Conservation (phyloP, 2,329 filamentous ascomycete species). For the Cercospora beticola region DNA sequence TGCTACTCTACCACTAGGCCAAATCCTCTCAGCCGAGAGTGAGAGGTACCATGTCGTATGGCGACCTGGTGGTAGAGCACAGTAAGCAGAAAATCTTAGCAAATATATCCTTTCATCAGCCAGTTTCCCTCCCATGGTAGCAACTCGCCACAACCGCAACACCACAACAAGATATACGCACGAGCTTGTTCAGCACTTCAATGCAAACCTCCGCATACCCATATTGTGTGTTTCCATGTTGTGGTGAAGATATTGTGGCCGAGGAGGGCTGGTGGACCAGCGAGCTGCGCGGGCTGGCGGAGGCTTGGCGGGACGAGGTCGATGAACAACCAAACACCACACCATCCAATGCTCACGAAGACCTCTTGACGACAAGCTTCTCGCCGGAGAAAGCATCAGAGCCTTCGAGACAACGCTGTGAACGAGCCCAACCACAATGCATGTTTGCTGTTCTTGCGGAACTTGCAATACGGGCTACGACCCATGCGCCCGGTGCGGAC, state of each 20-base stretch:
- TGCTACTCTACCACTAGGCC: neutral
- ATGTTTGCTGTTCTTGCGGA: slow-evolving; percentile 11
- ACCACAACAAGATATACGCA: slow-evolving; percentile 2
- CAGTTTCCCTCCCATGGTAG: slow-evolving; percentile 8
- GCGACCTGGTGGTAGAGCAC: neutral
- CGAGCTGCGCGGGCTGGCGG: neutral
- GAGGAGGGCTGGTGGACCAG: neutral
- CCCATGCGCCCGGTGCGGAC: slow-evolving; percentile 8
- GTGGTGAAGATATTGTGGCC: slow-evolving; percentile 3
- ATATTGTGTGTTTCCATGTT: slow-evolving; percentile 9
- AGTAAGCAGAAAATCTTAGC: neutral
- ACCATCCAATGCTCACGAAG: neutral
- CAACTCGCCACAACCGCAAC: slow-evolving; percentile 13
- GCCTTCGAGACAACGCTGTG: neutral
- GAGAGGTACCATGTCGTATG: neutral
- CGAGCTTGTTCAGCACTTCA: slow-evolving; percentile 10
- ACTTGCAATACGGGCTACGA: slow-evolving; percentile 5
- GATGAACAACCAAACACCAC: neutral
- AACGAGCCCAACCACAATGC: slow-evolving; percentile 1
- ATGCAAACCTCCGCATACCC: slow-evolving; percentile 8
- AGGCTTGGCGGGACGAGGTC: slow-evolving; percentile 3
- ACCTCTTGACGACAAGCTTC: neutral
- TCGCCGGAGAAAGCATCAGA: neutral
- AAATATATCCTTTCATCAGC: neutral
- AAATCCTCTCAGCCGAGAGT: neutral